Conservation (phyloP, 345 rosid genomes). For the Murraya paniculata region DNA sequence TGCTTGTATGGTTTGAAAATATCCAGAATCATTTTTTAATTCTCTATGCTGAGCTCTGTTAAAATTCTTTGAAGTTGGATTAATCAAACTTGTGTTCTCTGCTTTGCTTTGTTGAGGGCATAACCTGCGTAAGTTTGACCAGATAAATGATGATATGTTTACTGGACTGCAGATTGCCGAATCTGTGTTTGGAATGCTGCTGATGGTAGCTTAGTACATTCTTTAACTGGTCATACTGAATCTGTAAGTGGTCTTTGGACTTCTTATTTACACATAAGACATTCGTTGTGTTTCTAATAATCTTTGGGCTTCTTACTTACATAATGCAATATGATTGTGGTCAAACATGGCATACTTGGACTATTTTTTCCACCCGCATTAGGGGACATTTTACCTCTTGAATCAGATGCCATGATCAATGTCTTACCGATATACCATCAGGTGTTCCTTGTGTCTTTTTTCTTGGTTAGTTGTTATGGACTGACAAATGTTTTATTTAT, state of each 20-base stretch:
- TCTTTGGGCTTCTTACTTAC: not conserved
- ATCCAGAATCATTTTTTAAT: not conserved
- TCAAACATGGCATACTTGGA: not conserved
- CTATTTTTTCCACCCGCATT: not conserved
- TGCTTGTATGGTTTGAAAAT: not conserved
- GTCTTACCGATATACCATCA: not conserved
- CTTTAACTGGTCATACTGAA: slow-evolving; percentile 92
- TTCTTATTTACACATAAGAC: too few relatives aligned
- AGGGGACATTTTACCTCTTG: not conserved
- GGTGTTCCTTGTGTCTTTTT: not conserved
- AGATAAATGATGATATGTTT: slow-evolving; percentile 10
- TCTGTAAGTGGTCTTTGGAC: slow-evolving; percentile 61
- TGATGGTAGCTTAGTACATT: slow-evolving; percentile 95
- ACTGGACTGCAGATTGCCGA: slow-evolving; percentile 79
- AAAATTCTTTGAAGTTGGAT: slow-evolving; percentile 6
- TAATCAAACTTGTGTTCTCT: not conserved
- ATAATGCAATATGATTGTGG: not conserved
- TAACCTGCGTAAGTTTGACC: slow-evolving; percentile 13
- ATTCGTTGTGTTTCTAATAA: not conserved
- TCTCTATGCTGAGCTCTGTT: not conserved
- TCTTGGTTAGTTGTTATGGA: not conserved
- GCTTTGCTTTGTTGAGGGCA: not conserved
- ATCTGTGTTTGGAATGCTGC: slow-evolving; percentile 99
- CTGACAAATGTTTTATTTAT: not conserved
- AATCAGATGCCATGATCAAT: not conserved